Evolutionary conservation across 257 asterid genomes (phyloP).

Genomic region (Rauvolfia tetraphylla): DNA sequence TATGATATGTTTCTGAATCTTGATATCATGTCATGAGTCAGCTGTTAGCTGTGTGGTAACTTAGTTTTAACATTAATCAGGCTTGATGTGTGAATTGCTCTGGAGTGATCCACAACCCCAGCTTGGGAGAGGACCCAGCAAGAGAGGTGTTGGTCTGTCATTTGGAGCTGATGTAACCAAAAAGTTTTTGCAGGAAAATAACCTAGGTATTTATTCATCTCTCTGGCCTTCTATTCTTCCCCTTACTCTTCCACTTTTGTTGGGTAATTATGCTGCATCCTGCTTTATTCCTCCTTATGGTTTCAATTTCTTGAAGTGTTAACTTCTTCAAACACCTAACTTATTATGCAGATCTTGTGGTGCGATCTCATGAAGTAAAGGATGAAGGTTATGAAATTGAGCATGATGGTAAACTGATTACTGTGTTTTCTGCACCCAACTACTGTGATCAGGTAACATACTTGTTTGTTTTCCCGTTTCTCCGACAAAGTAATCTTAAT

Average conservation of each 20-base stretch:
- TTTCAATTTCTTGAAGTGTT: not conserved
- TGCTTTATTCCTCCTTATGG: not conserved
- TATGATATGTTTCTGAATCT: not conserved
- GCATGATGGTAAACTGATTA: slow-evolving; percentile 95
- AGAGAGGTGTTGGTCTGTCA: slow-evolving; percentile 98
- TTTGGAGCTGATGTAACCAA: slow-evolving; percentile 90
- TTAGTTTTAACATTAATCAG: slow-evolving; percentile 35
- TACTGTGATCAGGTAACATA: slow-evolving; percentile 91
- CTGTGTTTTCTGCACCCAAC: slow-evolving; percentile 98
- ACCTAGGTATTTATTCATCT: slow-evolving; percentile 50
- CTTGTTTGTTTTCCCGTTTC: slow-evolving; percentile 13
- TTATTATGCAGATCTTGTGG: slow-evolving; percentile 71
- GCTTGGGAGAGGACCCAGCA: slow-evolving; percentile 98
- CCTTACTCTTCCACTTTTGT: not conserved
- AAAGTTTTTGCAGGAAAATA: slow-evolving; percentile 86
- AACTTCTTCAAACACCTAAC: not conserved
- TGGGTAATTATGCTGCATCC: not conserved
- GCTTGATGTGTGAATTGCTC: slow-evolving; percentile 94
- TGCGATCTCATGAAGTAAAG: slow-evolving; percentile 98
- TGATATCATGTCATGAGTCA: not conserved
- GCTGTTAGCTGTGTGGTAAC: not conserved
- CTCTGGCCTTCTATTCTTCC: not conserved
- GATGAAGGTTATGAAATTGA: slow-evolving; percentile 97
- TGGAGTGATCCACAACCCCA: slow-evolving; percentile 99
- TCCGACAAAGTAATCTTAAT: not conserved